Evolutionary conservation across 371 early-diverging fungal species (phyloP), one percentile per base, ranked within the genome.

Genomic region (Zancudomyces culisetae): DNA sequence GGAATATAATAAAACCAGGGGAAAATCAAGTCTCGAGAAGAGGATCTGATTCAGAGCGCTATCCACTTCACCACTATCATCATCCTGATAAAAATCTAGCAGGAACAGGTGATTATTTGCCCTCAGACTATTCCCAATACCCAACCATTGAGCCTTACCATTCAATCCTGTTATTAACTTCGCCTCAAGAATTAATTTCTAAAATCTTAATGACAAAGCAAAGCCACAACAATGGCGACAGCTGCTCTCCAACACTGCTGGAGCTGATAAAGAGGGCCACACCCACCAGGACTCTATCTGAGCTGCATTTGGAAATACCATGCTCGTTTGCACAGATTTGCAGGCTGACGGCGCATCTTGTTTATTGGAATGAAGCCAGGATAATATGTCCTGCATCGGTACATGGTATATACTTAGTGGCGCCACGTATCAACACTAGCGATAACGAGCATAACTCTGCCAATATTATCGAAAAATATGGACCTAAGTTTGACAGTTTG

Each of bases 311-410:
- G 12, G 61, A 79, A 19, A 60, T 91, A 13, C 87, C 87, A 60
- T 90, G 91, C 60, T 87, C 92, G 1, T 70, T 89, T 43, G 82
- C 89, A 0, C 90, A 90, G 54, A 76, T 94, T 2, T 91, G 86
- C 60, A 74, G 83, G 1, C 56, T 87, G 22, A 89, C 83, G 8
- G 85, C 90, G 0, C 93, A 95, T 64, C 67, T 95, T 29, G 81
- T 90, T 39, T 87, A 83, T 59, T 92, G 93, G 92, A 61, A 76
- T 42, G 84, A 86, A 55, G 92, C 91, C 2, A 81, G 81, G 56
- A 64, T 92, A 30, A 85, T 91, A 41, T 78, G 86, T 62, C 82
- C 83, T 6, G 79, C 91, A 43, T 75, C 71, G 53, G 69, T 77
- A 28, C 66, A 78, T 42, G 85, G 87, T 54, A 76, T 83, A 10